Evolutionary conservation across 2,329 filamentous ascomycete genomes (phyloP), one percentile per base, ranked within the genome.

Genomic region (Cercospora janseana): DNA sequence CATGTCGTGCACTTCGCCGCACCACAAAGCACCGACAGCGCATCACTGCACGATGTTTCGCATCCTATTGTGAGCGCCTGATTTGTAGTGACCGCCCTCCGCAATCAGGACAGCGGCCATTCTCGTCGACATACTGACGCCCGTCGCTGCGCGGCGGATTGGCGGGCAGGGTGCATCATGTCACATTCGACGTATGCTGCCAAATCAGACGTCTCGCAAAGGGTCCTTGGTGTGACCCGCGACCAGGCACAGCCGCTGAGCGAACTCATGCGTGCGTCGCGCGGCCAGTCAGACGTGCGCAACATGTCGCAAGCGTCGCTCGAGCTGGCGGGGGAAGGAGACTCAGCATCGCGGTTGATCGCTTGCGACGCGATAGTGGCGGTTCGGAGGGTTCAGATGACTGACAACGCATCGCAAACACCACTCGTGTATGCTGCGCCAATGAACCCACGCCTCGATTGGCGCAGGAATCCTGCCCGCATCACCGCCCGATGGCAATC

Each of bases 211-310:
- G n/a, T 35, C 44, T 38, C 21, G 45, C 29, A 43, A 21, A 12
- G 28, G 21, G 24, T 37, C 26, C 29, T 21, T 29, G 38, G 54
- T 57, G 50, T 50, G 47, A 57, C 51, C 28, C 43, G 28, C 45
- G 26, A 44, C 43, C 55, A 54, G 50, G 50, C 54, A 53, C 51
- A 47, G 55, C 51, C 55, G 46, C 49, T 35, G 37, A 29, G 42
- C 47, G 21, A 46, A 45, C 40, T 37, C 21, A 32, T 32, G n/a
- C 38, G 38, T 45, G 29, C 34, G 31, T 51, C 28, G 52, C 44
- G 51, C 52, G 43, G 31, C 20, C 46, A 53, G 40, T 50, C 28
- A 34, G 48, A 24, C 47, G 43, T 31, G 46, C 32, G 32, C 34
- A 27, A 26, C 24, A 12, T 50, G 23, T 23, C 29, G 41, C 34